Evolutionary conservation across 306 rosid species (phyloP), one percentile per base, ranked within the genome.

Genomic region (Abrus pulchellus): DNA sequence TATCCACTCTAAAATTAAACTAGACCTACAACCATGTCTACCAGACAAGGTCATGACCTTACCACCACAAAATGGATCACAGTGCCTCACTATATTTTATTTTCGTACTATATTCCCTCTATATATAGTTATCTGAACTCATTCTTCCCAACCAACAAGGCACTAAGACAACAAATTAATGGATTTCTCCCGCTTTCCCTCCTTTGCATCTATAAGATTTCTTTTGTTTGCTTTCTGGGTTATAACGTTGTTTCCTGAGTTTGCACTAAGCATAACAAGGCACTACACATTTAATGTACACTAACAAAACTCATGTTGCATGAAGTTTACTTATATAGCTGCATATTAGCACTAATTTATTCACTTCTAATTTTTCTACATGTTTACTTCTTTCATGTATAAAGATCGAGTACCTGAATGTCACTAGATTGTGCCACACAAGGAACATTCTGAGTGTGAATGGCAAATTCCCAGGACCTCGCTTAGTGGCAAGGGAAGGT

Each of bases 1-100:
- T 81, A 48, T 70, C 68, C 90, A 93, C 98, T 93, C 94, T 89
- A 93, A 90, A 93, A 86, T 89, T 87, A 85, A 90, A 83, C 90
- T 38, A 72, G 93, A 93, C 97, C 98, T 82, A 78, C 87, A 88
- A 28, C 82, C 59, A 74, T 68, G 73, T 49, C n/a, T 30, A 83
- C 75, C 68, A 47, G 33, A 65, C 87, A 57, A 61, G 50, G 74
- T 59, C 68, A 62, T 6, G 52, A 59, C 62, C 53, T 7, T 38
- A 61, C 73, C 43, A 67, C 75, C 72, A 74, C 76, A 57, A 50
- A 53, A 57, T 55, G 41, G 63, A 72, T 20, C 60, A n/a, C 3
- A 14, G 20, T 59, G 57, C 9, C 40, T 29, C 29, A 38, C 9
- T 44, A 53, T 66, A 61, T 4, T 78, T 56, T 13, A 44, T 38